Evolutionary conservation across 78 protist species (phyloP), one percentile per base, ranked within the genome.

Genomic region (Carpediemonas membranifera): DNA sequence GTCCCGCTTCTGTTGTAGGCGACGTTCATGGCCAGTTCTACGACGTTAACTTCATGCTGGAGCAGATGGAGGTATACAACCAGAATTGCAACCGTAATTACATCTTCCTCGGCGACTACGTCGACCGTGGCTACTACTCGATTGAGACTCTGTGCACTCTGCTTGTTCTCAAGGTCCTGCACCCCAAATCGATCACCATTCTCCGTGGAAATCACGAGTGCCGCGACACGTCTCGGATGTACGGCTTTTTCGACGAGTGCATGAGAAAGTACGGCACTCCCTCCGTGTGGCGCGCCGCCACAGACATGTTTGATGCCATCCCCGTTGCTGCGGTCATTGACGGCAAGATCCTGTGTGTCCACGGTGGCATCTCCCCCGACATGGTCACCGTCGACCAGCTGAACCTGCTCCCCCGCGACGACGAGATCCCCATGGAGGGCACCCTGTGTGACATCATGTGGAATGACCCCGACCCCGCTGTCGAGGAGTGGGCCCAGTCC

Each of bases 181-280:
- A 92, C 71, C 97, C 96, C 33, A 98, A 95, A 63, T 92, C 91
- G 84, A 90, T 97, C 83, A 94, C 93, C 78, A 59, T 96, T 18
- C 87, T 94, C 28, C 92, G 98, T n/a, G 99, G 99, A 14, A 97
- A 97, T 87, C 98, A 96, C 83, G 99, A 96, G 73, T 93, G 94
- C 56, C 96, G 95, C 13, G 60, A 88, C n/a, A 92, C 94, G 81
- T 94, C 92, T 80, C 78, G 98, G 50, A 92, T 96, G 65, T 96
- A 96, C 56, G 99, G 99, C 74, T 96, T 96, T 72, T 96, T 88
- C 72, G 99, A 96, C 65, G 99, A 96, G 63, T 75, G 82, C 39
- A 5, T 37, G 34, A 37, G 98, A 36, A 79, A 98, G 54, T 96
- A 90, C 85, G 58, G 69, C 15, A 64, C 16, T 35, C 13, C n/a